Conservation (phyloP, 805 yeast species). For the Wickerhamiella siamensis region DNA sequence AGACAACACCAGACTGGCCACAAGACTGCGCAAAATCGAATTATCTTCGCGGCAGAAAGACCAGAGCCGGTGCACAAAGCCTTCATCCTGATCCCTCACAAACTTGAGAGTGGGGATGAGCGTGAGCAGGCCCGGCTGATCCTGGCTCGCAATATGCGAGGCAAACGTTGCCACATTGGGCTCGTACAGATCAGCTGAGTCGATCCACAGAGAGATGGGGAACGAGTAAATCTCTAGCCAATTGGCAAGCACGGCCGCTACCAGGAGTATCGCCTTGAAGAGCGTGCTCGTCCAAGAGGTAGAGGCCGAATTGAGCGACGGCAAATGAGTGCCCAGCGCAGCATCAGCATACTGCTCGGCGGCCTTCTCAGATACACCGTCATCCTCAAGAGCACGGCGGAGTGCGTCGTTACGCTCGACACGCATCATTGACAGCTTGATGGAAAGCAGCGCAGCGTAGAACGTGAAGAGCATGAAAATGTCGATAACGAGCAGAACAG, state of each 20-base stretch:
- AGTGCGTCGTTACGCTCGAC: slow-evolving; percentile 71
- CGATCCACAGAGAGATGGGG: slow-evolving; percentile 24
- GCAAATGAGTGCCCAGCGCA: slow-evolving; percentile 13
- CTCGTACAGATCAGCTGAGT: slow-evolving; percentile 12
- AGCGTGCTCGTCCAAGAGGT: slow-evolving; percentile 8
- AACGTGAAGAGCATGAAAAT: slow-evolving; percentile 62
- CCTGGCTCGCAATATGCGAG: slow-evolving; percentile 7
- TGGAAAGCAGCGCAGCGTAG: slow-evolving; percentile 66
- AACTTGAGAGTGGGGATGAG: slow-evolving; percentile 28
- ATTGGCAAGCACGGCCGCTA: slow-evolving; percentile 25
- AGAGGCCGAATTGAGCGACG: slow-evolving; percentile 12
- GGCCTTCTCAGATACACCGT: slow-evolving; percentile 62
- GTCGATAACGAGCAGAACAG: slow-evolving; percentile 58
- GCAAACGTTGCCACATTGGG: slow-evolving; percentile 9
- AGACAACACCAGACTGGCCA: slow-evolving; percentile 59
- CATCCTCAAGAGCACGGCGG: slow-evolving; percentile 77
- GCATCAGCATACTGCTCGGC: slow-evolving; percentile 32
- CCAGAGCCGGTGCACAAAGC: slow-evolving; percentile 9
- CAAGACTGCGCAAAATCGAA: slow-evolving; percentile 30
- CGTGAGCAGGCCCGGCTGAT: slow-evolving; percentile 21
- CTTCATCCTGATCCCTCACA: slow-evolving; percentile 13
- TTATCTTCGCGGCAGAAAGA: slow-evolving; percentile 8
- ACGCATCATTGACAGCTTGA: slow-evolving; percentile 76
- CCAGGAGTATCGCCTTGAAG: slow-evolving; percentile 22
- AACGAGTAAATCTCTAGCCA: slow-evolving; percentile 23